Evolutionary conservation across 148 eudicot genomes (phyloP).

Genomic region (Vaccinium corymbosum): DNA sequence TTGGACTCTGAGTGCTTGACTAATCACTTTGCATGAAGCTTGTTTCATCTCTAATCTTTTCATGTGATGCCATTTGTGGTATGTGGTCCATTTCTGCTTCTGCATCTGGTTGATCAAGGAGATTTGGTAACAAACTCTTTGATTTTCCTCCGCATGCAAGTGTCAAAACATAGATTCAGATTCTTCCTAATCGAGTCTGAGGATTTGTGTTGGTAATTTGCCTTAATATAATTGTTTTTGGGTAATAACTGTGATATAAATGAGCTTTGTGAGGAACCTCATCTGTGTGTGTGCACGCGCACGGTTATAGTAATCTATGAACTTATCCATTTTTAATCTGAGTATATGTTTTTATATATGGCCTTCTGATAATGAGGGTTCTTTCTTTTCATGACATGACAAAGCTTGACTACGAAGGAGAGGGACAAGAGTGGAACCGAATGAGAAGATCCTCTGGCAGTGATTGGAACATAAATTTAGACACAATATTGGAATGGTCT

Average conservation of each 20-base stretch:
- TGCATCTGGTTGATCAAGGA: background rate
- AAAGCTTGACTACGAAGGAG: conserved; percentile 78
- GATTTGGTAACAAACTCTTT: background rate
- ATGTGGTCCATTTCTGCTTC: background rate
- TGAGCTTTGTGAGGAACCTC: background rate
- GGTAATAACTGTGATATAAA: background rate
- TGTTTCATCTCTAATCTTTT: background rate
- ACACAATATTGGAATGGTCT: conserved; percentile 77
- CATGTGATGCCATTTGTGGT: background rate
- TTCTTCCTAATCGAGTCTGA: background rate
- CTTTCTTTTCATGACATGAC: conserved; percentile 14
- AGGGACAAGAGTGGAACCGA: conserved; percentile 49
- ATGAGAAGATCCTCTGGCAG: conserved; percentile 49
- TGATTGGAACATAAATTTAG: conserved; percentile 69
- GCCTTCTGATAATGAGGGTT: background rate
- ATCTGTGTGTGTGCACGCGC: too few species aligned
- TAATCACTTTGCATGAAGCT: background rate
- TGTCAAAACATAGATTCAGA: background rate
- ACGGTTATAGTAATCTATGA: background rate
- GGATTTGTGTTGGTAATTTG: background rate
- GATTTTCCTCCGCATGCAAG: background rate
- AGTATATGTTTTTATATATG: background rate
- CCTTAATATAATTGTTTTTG: background rate
- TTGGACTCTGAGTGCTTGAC: background rate
- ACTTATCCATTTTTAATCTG: background rate